Percentiles rank a stretch among this genome's conserved stretches.
phyloP scores from a whole-genome alignment of 805 yeast genomes.

The Cyberlindnera petersonii region DNA sequence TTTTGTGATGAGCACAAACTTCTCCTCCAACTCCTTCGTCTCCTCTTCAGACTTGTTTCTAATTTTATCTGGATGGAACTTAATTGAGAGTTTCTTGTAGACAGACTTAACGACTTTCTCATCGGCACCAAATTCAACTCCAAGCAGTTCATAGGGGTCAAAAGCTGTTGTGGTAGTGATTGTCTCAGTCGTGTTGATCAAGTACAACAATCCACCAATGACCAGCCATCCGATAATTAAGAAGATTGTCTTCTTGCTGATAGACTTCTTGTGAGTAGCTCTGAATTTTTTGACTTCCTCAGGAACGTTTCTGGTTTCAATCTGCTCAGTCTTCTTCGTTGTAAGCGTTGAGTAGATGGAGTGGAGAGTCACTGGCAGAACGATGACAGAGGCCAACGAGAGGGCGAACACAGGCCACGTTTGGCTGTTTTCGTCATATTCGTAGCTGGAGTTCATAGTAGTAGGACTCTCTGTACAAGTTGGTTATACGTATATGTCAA shows the following conservation, averaged over 20 bases:
- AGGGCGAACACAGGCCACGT: slow-evolving; percentile 30
- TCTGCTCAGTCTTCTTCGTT: not conserved
- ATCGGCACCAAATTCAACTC: slow-evolving; percentile 60
- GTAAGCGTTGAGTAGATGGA: slow-evolving; percentile 7
- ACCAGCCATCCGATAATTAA: slow-evolving; percentile 26
- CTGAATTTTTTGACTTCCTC: slow-evolving; percentile 13
- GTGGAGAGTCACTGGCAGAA: slow-evolving; percentile 22
- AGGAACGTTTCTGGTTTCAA: slow-evolving; percentile 9
- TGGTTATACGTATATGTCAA: too few relatives aligned
- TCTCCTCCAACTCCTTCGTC: slow-evolving; percentile 59
- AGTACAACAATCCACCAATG: slow-evolving; percentile 37
- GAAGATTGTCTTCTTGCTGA: slow-evolving; percentile 14
- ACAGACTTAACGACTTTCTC: slow-evolving; percentile 73
- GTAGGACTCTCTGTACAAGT: too few relatives aligned
- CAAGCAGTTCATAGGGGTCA: slow-evolving; percentile 90
- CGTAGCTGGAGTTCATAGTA: slow-evolving; percentile 29
- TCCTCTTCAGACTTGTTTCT: slow-evolving; percentile 54
- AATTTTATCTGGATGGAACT: slow-evolving; percentile 92
- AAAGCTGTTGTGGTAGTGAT: slow-evolving; percentile 49
- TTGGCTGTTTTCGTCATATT: slow-evolving; percentile 26
- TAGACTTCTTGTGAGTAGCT: slow-evolving; percentile 6
- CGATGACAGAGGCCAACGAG: slow-evolving; percentile 24
- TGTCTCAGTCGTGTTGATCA: slow-evolving; percentile 30
- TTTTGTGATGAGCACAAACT: slow-evolving; percentile 75
- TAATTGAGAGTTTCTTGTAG: slow-evolving; percentile 82